Evolutionary conservation across 257 asterid species (phyloP), one percentile per base, ranked within the genome.

Genomic region (Lycium barbarum): DNA sequence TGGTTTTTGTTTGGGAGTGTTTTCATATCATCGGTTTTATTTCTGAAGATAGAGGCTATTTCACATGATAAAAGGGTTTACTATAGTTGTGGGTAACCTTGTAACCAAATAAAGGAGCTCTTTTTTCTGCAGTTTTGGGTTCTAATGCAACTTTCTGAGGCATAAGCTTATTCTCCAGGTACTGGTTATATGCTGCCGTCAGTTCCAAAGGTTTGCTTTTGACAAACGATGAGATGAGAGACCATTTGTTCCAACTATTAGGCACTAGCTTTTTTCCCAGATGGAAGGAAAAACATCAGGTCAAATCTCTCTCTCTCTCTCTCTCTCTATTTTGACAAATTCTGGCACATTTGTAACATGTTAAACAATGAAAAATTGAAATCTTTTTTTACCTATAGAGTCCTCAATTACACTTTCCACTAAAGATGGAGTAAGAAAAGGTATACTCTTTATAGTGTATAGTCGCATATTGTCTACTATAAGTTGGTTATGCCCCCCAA

Each of bases 261-360:
- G 99, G 99, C 85, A 91, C 92, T 73, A 93, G 88, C 81, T 93
- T 97, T 84, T 93, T 97, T 86, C 98, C 98, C 9, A 89, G 99
- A 92, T 97, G 99, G 99, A 94, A 96, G 91, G 99, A 97, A 83
- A 97, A 97, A 86, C 98, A 95, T 85, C 99, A 97, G 99, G 99
- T 95, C 86, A 20, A 83, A 12, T 45, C 80, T 47, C 33, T 79
- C 57, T 81, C 47, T 70, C 80, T 17, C 49, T 36, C 78, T 38
- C 78, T 17, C 10, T 3, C 11, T 70, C 51, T 36, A 9, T n/a
- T 17, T 71, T 43, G 79, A 40, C 79, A 9, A 71, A 9, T n/a
- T 72, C 36, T 6, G 66, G 33, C 4, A 18, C 33, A 59, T 59
- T 33, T 72, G 38, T 9, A 45, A 72, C 80, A 10, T 72, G 80